Evolutionary conservation across 2,329 filamentous ascomycete genomes (phyloP).

Genomic region (Paraphoma chrysanthemicola): DNA sequence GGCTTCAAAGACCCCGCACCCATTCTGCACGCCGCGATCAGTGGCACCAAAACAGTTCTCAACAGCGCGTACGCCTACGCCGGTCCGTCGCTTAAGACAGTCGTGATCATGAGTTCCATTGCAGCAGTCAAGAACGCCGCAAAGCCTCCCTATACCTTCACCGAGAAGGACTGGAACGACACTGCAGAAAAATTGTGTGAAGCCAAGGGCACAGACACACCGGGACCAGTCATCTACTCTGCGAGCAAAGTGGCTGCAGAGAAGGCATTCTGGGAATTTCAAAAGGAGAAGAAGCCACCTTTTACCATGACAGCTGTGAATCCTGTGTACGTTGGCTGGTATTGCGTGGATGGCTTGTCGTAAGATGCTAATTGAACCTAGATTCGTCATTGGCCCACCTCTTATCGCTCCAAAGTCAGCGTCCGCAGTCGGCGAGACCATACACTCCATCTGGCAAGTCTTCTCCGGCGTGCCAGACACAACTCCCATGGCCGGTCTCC

Average conservation of each 20-base stretch:
- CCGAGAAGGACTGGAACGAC: constrained; percentile 34
- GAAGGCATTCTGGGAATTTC: constrained; percentile 41
- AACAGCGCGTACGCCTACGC: constrained; percentile 21
- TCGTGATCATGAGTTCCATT: constrained; percentile 33
- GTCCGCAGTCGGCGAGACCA: constrained; percentile 44
- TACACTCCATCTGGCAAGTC: constrained; percentile 41
- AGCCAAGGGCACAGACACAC: constrained; percentile 30
- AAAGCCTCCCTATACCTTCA: constrained; percentile 23
- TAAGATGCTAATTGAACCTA: not conserved
- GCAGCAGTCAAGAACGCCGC: constrained; percentile 11
- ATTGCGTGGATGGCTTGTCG: too few relatives aligned
- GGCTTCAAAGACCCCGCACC: constrained; percentile 26
- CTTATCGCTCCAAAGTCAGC: constrained; percentile 37
- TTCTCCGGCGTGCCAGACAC: constrained; percentile 42
- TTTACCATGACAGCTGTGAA: constrained; percentile 53
- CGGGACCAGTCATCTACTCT: constrained; percentile 31
- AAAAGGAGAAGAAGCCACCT: constrained; percentile 43
- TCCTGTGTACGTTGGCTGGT: constrained; percentile 33
- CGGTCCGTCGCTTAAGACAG: constrained; percentile 36
- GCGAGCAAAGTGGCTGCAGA: constrained; percentile 39
- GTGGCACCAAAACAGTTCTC: constrained; percentile 29
- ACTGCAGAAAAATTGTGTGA: constrained; percentile 29
- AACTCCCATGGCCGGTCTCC: constrained; percentile 28
- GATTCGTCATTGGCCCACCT: constrained; percentile 52
- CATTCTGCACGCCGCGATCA: constrained; percentile 25